Evolutionary conservation across 371 early-diverging fungal species (phyloP), one percentile per base, ranked within the genome.

Genomic region (Choanephora cucurbitarum): DNA sequence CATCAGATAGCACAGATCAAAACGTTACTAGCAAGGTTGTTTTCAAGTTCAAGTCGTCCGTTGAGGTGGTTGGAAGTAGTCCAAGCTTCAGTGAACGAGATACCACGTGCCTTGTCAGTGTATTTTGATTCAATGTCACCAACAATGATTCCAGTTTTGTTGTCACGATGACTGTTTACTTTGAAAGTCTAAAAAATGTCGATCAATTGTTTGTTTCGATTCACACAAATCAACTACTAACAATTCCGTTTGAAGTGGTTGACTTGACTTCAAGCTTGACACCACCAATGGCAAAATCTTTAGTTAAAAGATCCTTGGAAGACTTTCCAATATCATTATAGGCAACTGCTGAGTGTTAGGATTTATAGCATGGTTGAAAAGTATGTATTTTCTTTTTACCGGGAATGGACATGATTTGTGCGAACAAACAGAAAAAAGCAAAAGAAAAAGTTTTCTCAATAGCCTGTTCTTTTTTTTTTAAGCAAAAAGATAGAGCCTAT

Each of bases 221-320:
- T 18, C 24, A 24, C 7, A 9, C 14, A 41, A 18, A 37, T 37
- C 14, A 37, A 22, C 24, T 24, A 84, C 91, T 67, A 90, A 93
- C 94, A 53, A 96, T 91, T 72, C 96, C 96, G 80, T 93, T 93
- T 68, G 91, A 76, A 57, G 97, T 89, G 66, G 86, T 86, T 72
- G 95, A 92, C 90, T 96, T 95, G 75, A 94, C 91, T 77, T 98
- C 99, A 65, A 97, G 91, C 88, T 95, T 96, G 68, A 91, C 87
- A 56, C 87, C 80, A 60, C 95, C 96, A 61, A 91, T 84, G 64
- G 97, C 95, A 80, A 82, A 97, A 82, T 98, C 98, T 85, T 97
- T 96, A 81, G 85, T 81, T 67, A 97, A 84, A 69, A 98, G 85
- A 79, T 98, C 98, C 81, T 89, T 91, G 84, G 92, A 83, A 69